phyloP scores from a whole-genome alignment of 73 alveolate genomes.

The Diophrys appendiculata region DNA sequence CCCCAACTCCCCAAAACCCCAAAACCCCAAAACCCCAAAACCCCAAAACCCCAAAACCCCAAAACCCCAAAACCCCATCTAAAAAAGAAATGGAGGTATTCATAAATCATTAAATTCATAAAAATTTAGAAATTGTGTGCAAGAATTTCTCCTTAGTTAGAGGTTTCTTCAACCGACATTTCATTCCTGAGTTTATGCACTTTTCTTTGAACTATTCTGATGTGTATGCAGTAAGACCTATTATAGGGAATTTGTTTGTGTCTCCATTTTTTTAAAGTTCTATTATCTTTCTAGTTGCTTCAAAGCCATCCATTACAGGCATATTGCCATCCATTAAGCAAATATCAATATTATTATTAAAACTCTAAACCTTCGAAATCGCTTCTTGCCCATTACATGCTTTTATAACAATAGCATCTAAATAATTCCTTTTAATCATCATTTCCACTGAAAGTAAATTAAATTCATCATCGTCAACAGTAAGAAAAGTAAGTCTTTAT shows the following conservation, averaged over 20 bases:
- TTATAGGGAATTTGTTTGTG: not conserved
- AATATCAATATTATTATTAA: not conserved
- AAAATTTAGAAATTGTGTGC: no score
- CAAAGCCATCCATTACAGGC: not conserved
- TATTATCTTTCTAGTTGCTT: not conserved
- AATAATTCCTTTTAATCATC: no score
- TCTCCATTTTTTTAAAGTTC: not conserved
- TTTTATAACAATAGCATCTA: not conserved
- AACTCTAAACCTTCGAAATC: not conserved
- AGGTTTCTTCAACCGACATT: not conserved
- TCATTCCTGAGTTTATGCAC: not conserved
- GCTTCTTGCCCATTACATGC: not conserved
- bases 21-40: no score
- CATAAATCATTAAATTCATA: no score
- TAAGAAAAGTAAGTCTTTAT: not conserved
- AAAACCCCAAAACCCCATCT: no score
- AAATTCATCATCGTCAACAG: not conserved
- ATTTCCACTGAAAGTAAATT: not conserved
- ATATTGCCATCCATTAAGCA: not conserved
- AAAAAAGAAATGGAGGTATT: no score
- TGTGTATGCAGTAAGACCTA: not conserved
- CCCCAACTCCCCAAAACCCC: no score
- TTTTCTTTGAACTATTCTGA: not conserved
- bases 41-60: no score
- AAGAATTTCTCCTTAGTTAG: no score